A percentile compares a stretch with the other conserved stretches of the same genome.
phyloP scores from a whole-genome alignment of 371 early-diverging fungal species.

The Saksenaea vasiformis region DNA sequence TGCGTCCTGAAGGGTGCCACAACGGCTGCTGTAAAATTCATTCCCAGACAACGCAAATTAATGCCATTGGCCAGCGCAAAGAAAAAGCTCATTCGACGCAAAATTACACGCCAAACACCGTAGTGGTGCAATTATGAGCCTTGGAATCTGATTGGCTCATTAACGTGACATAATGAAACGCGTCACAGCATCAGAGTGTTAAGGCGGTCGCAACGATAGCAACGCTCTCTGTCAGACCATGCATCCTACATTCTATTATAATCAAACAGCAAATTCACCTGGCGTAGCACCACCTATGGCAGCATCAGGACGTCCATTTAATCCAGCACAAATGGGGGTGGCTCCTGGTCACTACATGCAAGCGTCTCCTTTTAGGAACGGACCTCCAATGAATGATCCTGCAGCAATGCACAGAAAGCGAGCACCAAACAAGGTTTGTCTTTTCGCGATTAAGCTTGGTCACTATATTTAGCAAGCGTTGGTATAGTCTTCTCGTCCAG shows the following conservation, averaged over 20 bases:
- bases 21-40: no score
- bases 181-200: not conserved
- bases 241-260: slow-evolving; percentile 35
- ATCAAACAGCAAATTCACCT: slow-evolving; percentile 20
- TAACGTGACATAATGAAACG: not conserved
- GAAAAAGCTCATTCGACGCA: no score
- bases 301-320: slow-evolving; percentile 15
- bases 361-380: slow-evolving; percentile 15
- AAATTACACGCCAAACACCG: no score
- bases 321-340: slow-evolving; percentile 17
- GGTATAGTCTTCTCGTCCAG: not conserved
- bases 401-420: slow-evolving; percentile 24
- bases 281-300: slow-evolving; percentile 4
- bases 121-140: no score
- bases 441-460: not conserved
- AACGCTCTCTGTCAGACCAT: slow-evolving; percentile 8
- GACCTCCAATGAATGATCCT: slow-evolving; percentile 17
- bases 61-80: no score
- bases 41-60: no score
- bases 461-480: not conserved
- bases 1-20: no score
- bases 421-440: slow-evolving; percentile 9
- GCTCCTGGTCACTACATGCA: slow-evolving; percentile 21
- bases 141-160: not conserved
- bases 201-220: not conserved